Evolutionary conservation across 2,329 filamentous ascomycete species (phyloP).

Genomic region (Talaromyces marneffei): DNA sequence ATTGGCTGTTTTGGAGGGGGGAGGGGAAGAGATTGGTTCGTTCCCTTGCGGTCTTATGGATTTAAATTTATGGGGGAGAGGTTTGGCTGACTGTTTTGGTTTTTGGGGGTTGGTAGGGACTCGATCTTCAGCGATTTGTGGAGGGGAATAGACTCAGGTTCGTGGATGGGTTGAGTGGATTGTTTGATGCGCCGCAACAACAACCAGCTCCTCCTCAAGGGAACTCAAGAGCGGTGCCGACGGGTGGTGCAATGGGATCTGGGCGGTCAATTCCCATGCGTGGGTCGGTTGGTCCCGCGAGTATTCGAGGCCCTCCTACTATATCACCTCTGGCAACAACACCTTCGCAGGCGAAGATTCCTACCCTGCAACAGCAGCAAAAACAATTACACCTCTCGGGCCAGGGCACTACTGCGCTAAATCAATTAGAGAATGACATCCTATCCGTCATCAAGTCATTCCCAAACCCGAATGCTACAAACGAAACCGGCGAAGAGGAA

Average conservation of each 20-base stretch:
- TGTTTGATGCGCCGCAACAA: constrained; percentile 41
- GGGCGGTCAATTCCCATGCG: constrained; percentile 25
- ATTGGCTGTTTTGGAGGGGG: constrained; percentile 71
- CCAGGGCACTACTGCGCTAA: constrained; percentile 25
- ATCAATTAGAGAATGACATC: constrained; percentile 32
- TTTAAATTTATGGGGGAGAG: too few relatives aligned
- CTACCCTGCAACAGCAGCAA: constrained; percentile 16
- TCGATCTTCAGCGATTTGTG: constrained; percentile 61
- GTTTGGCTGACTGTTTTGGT: background rate
- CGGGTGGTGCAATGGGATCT: background rate
- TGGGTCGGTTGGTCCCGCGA: constrained; percentile 16
- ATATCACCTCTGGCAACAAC: background rate
- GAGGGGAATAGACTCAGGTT: constrained; percentile 61
- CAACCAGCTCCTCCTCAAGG: too few relatives aligned
- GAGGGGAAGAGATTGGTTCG: constrained; percentile 62
- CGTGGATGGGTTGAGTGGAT: constrained; percentile 64
- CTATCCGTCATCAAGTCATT: constrained; percentile 27
- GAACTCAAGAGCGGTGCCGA: background rate
- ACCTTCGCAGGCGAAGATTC: background rate
- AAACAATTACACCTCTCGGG: constrained; percentile 20
- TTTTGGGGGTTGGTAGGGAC: constrained; percentile 44
- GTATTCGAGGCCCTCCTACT: background rate
- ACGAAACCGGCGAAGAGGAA: background rate
- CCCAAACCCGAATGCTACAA: constrained; percentile 17
- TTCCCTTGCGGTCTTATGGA: background rate